phyloP scores from a whole-genome alignment of 257 asterid species.

The Scutellaria baicalensis region DNA sequence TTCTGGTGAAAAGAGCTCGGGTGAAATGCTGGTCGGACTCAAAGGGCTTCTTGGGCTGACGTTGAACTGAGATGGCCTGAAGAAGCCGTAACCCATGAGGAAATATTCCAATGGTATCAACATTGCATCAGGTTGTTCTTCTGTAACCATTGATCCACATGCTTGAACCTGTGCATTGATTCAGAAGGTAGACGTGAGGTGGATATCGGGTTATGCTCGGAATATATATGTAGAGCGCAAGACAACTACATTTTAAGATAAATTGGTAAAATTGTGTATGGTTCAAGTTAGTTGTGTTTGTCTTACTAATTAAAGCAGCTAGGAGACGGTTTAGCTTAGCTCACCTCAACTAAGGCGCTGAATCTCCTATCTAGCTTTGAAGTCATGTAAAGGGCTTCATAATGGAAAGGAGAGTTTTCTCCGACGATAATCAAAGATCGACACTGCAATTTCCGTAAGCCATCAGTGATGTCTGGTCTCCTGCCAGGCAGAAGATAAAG shows the following conservation, averaged over 20 bases:
- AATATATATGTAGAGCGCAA: not conserved
- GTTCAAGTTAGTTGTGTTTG: too few species aligned
- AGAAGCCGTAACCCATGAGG: slow-evolving; percentile 61
- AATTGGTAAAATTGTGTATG: not conserved
- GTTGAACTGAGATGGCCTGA: slow-evolving; percentile 37
- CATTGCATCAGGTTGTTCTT: slow-evolving; percentile 82
- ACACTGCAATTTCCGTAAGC: slow-evolving; percentile 47
- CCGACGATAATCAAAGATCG: slow-evolving; percentile 66
- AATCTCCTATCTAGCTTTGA: slow-evolving; percentile 56
- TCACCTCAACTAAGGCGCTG: slow-evolving; percentile 75
- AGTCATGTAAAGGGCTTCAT: slow-evolving; percentile 67
- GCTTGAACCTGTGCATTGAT: slow-evolving; percentile 48
- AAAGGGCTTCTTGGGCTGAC: slow-evolving; percentile 60
- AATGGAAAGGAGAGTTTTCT: slow-evolving; percentile 65
- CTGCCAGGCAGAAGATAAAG: slow-evolving; percentile 26
- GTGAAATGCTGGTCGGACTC: slow-evolving; percentile 54
- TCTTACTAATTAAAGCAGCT: not conserved
- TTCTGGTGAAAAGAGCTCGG: slow-evolving; percentile 66
- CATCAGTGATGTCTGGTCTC: slow-evolving; percentile 58
- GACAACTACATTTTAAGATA: not conserved
- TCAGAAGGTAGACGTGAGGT: not conserved
- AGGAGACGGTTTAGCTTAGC: not conserved
- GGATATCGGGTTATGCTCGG: not conserved
- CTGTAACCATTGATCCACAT: slow-evolving; percentile 70
- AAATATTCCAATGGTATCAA: slow-evolving; percentile 65